Conservation (phyloP, 2,329 filamentous ascomycete species). For the Calycina herbarum region DNA sequence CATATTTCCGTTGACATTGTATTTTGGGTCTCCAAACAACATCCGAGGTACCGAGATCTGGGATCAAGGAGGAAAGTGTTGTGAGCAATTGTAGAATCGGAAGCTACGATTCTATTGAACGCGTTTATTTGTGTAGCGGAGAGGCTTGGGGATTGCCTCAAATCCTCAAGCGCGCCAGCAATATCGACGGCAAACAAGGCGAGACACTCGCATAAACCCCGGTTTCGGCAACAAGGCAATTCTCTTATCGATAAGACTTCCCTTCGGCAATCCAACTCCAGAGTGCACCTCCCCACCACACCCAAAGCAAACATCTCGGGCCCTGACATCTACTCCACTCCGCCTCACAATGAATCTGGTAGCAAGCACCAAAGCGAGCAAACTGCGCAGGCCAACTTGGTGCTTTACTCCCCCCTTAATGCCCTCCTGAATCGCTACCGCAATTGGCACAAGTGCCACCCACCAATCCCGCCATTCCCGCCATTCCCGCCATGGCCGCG, state of each 20-base stretch:
- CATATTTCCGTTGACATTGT: too few relatives aligned
- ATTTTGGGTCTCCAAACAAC: too few relatives aligned
- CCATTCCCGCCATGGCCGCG: conserved; percentile 27
- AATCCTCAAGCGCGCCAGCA: too few relatives aligned
- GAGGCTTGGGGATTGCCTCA: too few relatives aligned
- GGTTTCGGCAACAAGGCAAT: not conserved
- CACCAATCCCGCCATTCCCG: conserved; percentile 4
- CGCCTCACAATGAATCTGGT: conserved; percentile 4
- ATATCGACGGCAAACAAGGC: not conserved
- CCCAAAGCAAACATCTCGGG: not conserved
- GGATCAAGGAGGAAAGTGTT: too few relatives aligned
- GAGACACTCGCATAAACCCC: too few relatives aligned
- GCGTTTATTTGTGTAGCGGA: too few relatives aligned
- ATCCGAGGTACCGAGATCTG: too few relatives aligned
- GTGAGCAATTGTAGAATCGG: too few relatives aligned
- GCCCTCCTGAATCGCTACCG: conserved; percentile 13
- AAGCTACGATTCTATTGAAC: too few relatives aligned
- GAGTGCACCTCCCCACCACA: not conserved
- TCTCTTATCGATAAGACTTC: not conserved
- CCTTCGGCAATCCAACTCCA: not conserved
- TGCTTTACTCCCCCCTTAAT: conserved; percentile 14
- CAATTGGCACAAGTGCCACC: conserved; percentile 26
- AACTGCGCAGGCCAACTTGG: not conserved
- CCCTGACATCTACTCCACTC: conserved; percentile 1
- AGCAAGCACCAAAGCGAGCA: not conserved